phyloP scores from a whole-genome alignment of 805 yeast genomes.

The Nakazawaea pomicola region DNA sequence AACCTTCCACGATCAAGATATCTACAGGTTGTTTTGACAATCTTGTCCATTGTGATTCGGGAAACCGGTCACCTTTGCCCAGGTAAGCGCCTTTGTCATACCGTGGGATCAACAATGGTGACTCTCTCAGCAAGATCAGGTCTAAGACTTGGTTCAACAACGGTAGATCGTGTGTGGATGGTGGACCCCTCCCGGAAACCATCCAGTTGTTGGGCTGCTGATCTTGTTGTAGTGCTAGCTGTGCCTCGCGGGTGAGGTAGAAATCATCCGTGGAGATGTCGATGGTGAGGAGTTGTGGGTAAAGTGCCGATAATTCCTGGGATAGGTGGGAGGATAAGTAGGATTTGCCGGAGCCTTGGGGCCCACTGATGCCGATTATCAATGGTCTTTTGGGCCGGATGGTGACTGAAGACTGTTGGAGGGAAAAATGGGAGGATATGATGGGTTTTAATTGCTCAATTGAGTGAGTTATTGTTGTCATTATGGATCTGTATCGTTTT shows the following conservation, averaged over 20 bases:
- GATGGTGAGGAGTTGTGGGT: constrained; percentile 34
- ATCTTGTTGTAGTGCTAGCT: constrained; percentile 35
- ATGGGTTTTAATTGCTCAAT: constrained; percentile 25
- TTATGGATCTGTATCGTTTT: not conserved
- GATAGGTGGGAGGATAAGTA: constrained; percentile 42
- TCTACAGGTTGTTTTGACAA: constrained; percentile 36
- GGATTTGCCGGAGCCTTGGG: constrained; percentile 80
- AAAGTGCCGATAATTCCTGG: constrained; percentile 25
- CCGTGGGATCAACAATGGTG: constrained; percentile 43
- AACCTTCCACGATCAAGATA: constrained; percentile 81
- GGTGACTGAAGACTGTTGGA: too few species aligned
- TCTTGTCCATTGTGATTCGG: constrained; percentile 33
- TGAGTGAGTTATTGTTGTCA: constrained; percentile 17
- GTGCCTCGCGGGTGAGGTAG: constrained; percentile 65
- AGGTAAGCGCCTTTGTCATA: constrained; percentile 71
- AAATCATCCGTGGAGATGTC: constrained; percentile 82
- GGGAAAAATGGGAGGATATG: constrained; percentile 19
- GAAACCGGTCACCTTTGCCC: constrained; percentile 79
- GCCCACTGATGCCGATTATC: constrained; percentile 58
- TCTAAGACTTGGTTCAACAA: constrained; percentile 35
- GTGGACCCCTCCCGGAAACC: constrained; percentile 75
- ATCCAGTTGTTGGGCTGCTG: constrained; percentile 43
- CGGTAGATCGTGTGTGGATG: constrained; percentile 85
- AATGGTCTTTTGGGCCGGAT: too few species aligned
- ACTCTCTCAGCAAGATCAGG: constrained; percentile 21